Base-by-base conservation (phyloP, 1,284 basidiomycete genomes). In the Irpex lacteus region DNA sequence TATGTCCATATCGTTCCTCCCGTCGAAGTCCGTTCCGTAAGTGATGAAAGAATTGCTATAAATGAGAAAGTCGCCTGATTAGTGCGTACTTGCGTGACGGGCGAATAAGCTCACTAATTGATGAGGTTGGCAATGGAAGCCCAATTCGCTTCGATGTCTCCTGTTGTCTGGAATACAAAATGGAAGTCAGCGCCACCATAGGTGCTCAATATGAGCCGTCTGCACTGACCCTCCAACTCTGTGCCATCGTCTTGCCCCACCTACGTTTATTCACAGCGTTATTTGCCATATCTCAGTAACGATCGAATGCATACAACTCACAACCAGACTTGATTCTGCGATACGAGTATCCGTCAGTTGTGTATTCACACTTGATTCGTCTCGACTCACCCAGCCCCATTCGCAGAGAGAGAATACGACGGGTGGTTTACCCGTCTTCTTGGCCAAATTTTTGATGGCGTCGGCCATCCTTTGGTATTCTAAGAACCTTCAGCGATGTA, bases 121-220 rank as follows among this genome's bases (percentile, higher is more conserved):
- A 83, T 79, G 60, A 81, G 82, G 62, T 67, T 70, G 6, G 78
- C 73, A 0, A 83, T 62, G 4, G 78, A 77, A 15, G 69, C 61
- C 80, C 81, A 82, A 53, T 72, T 67, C 0, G 73, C 62, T 65
- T 73, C 66, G 65, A 80, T 74, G 66, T 78, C 80, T 47, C 71
- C 73, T 1, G 74, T 75, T 1, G 32, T 34, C 32, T 34, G 15
- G 3, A 47, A 1, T 15, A 2, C 2, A 3, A 13, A 11, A 47
- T 5, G 40, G n/a, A 13, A 15, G 40, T 47, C 3, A n/a, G 4
- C 4, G 11, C n/a, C n/a, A 47, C 11, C n/a, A n/a, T 47, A 47
- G 11, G 40, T 6, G 11, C 3, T 6, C n/a, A 47, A 5, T 47
- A 15, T 5, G 4, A 47, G 32, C 32, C 32, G 32, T 2, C 15